phyloP scores from a whole-genome alignment of 306 rosid species.

The Hippophae gyantsensis region DNA sequence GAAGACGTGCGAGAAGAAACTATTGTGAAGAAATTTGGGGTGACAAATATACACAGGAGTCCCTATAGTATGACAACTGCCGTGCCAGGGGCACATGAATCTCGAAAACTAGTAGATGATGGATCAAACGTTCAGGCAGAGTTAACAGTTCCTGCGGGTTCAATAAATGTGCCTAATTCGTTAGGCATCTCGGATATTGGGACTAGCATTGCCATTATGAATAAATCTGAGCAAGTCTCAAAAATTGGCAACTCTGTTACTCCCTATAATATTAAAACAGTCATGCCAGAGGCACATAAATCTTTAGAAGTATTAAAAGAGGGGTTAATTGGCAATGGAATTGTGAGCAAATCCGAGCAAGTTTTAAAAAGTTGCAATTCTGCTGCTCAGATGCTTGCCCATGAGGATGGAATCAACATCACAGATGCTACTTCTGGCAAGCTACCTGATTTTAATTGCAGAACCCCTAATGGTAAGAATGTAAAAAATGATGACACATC shows the following conservation, averaged over 20 bases:
- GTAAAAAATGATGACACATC: conserved; percentile 15
- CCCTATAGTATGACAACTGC: conserved; percentile 33
- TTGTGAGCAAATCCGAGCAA: conserved; percentile 10
- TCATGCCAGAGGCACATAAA: too few species aligned
- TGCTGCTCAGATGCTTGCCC: conserved; percentile 11
- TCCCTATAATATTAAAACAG: too few species aligned
- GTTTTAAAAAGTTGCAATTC: conserved; percentile 17
- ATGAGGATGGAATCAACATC: conserved; percentile 24
- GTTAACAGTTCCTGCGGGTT: background rate
- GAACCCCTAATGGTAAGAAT: conserved; percentile 27
- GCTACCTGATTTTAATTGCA: conserved; percentile 17
- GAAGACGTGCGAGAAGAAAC: conserved; percentile 61
- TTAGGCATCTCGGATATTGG: too few species aligned
- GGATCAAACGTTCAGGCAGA: conserved; percentile 14
- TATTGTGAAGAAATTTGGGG: conserved; percentile 29
- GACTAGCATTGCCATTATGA: too few species aligned
- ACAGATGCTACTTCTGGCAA: conserved; percentile 13
- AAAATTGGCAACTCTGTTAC: too few species aligned
- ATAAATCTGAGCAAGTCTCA: too few species aligned
- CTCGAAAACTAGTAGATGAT: conserved; percentile 22
- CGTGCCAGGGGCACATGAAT: conserved; percentile 17
- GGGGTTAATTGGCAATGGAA: too few species aligned
- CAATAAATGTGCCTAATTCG: too few species aligned
- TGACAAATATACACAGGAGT: conserved; percentile 28
- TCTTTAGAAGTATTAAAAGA: too few species aligned